phyloP scores from a whole-genome alignment of 768 basidiomycete genomes.

The Hebeloma cylindrosporum region DNA sequence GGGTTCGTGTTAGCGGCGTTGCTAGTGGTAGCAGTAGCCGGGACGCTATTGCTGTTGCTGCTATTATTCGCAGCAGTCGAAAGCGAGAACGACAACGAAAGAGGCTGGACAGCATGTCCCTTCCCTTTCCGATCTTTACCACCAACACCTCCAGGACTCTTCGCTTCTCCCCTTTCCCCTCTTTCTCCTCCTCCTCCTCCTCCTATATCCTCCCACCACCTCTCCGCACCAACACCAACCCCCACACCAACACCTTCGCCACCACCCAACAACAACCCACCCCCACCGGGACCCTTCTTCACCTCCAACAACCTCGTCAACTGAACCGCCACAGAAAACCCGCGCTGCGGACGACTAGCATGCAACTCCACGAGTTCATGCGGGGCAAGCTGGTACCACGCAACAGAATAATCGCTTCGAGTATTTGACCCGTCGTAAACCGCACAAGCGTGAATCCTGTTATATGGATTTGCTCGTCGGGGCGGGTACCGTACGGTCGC shows the following conservation, averaged over 20 bases:
- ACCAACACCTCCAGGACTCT: not conserved
- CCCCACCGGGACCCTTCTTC: not conserved
- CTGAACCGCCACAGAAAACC: conserved; percentile 11
- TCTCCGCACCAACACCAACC: too few relatives aligned
- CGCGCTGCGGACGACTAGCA: conserved; percentile 16
- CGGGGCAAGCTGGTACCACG: conserved; percentile 60
- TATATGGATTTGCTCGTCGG: conserved; percentile 20
- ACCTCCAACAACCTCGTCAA: conserved; percentile 12
- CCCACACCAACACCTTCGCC: not conserved
- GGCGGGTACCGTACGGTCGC: too few relatives aligned
- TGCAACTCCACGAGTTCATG: conserved; percentile 76
- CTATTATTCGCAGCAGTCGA: too few relatives aligned
- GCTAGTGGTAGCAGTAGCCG: too few relatives aligned
- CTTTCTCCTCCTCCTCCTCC: not conserved
- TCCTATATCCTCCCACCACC: not conserved
- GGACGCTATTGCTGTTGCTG: too few relatives aligned
- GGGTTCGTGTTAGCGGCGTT: too few relatives aligned
- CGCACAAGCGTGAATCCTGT: conserved; percentile 48
- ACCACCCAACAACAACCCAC: conserved; percentile 4
- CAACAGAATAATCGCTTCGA: conserved; percentile 58
- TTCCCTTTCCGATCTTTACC: not conserved
- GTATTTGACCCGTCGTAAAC: conserved; percentile 67
- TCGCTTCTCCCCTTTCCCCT: not conserved
- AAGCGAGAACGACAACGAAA: too few relatives aligned
- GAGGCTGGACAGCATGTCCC: too few relatives aligned